phyloP scores from a whole-genome alignment of 2,329 filamentous ascomycete genomes.

The Alternaria dauci region DNA sequence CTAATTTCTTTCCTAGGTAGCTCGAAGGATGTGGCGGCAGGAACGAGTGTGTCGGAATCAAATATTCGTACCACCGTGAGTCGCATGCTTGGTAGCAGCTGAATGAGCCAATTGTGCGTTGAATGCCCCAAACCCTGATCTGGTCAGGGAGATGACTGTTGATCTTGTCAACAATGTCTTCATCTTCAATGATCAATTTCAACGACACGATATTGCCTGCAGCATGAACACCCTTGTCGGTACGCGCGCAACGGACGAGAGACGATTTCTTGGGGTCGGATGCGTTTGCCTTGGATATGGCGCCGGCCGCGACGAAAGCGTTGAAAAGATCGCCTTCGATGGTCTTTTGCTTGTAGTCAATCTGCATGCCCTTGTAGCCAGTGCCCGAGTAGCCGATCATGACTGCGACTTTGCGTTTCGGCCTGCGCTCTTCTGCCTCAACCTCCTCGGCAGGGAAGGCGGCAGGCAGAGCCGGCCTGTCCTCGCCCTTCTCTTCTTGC shows the following conservation, averaged over 20 bases:
- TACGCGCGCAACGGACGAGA: slow-evolving; percentile 90
- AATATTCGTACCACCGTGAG: slow-evolving; percentile 95
- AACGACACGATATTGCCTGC: slow-evolving; percentile 94
- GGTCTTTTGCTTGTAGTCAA: slow-evolving; percentile 79
- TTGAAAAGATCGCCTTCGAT: slow-evolving; percentile 96
- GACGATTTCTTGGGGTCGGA: slow-evolving; percentile 97
- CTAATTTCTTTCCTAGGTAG: slow-evolving; percentile 82
- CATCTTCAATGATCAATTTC: slow-evolving; percentile 94
- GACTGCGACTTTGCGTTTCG: slow-evolving; percentile 96
- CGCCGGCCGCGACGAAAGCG: slow-evolving; percentile 88
- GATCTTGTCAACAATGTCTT: slow-evolving; percentile 87
- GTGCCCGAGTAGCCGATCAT: slow-evolving; percentile 95
- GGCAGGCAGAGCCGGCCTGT: slow-evolving; percentile 62
- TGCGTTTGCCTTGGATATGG: slow-evolving; percentile 96
- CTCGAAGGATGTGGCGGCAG: slow-evolving; percentile 90
- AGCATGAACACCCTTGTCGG: slow-evolving; percentile 96
- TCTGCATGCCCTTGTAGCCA: slow-evolving; percentile 97
- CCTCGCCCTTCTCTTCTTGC: slow-evolving; percentile 47
- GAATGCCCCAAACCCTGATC: slow-evolving; percentile 94
- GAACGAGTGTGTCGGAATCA: slow-evolving; percentile 92
- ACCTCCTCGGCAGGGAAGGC: slow-evolving; percentile 81
- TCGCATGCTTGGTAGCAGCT: slow-evolving; percentile 96
- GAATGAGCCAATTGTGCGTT: slow-evolving; percentile 88
- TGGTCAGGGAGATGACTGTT: slow-evolving; percentile 84
- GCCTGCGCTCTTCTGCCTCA: slow-evolving; percentile 81